phyloP scores from a whole-genome alignment of 2,329 filamentous ascomycete species.

The Tolypocladium pustulatum region DNA sequence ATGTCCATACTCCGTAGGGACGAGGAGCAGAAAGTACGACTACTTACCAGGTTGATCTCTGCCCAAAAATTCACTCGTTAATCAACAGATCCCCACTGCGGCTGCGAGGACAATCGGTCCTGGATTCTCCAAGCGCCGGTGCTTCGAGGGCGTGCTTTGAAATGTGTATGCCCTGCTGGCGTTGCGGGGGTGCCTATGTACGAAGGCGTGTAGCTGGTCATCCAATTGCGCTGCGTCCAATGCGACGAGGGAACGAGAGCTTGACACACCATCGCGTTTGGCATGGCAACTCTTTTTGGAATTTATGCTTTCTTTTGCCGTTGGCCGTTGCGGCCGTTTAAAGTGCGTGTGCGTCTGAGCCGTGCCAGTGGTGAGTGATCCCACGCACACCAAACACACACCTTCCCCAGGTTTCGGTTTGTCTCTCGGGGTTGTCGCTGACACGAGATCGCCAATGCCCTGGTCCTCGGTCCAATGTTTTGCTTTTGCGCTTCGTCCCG shows the following conservation, averaged over 20 bases:
- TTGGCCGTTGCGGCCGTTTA: background rate
- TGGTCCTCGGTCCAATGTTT: background rate
- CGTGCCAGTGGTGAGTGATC: background rate
- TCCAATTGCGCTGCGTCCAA: background rate
- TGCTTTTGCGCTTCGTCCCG: constrained; percentile 1
- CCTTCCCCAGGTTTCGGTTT: background rate
- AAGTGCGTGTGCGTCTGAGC: background rate
- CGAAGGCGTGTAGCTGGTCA: background rate
- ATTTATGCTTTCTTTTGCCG: background rate
- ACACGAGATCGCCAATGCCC: background rate
- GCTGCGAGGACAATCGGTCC: background rate
- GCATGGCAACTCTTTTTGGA: background rate
- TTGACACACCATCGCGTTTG: background rate
- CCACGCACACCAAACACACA: background rate
- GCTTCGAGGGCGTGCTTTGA: background rate
- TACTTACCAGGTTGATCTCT: background rate
- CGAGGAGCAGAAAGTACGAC: background rate
- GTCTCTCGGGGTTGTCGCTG: background rate
- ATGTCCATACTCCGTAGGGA: background rate
- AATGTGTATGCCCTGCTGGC: background rate
- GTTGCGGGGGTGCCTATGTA: background rate
- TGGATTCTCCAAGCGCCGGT: background rate
- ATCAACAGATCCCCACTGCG: background rate
- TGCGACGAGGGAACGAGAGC: background rate
- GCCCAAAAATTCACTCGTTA: background rate